Evolutionary conservation across 495 filamentous ascomycete genomes (phyloP).

Genomic region (Xylaria bambusicola): DNA sequence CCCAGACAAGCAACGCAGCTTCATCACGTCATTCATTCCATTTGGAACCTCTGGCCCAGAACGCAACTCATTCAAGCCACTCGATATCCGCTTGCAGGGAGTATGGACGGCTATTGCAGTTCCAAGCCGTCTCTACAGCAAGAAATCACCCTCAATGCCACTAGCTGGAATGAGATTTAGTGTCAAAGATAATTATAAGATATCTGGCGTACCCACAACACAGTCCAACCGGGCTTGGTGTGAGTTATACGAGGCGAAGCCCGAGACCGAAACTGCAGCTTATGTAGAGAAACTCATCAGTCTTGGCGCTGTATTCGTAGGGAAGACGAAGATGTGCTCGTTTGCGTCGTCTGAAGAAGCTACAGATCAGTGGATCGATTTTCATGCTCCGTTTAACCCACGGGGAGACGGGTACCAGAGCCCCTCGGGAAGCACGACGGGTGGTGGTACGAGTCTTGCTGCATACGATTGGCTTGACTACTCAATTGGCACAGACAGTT

Average conservation of each 20-base stretch:
- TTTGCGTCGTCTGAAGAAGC: background rate
- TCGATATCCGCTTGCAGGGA: too few relatives aligned
- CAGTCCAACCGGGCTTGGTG: background rate
- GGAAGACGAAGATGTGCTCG: conserved; percentile 10
- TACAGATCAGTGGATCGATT: conserved; percentile 28
- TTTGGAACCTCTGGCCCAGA: too few relatives aligned
- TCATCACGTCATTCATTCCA: too few relatives aligned
- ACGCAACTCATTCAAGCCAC: too few relatives aligned
- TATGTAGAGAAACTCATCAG: background rate
- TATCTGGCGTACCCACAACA: background rate
- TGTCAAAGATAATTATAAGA: background rate
- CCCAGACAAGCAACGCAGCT: too few relatives aligned
- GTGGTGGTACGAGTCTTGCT: conserved; percentile 43
- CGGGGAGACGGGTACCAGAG: conserved; percentile 54
- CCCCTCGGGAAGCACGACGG: conserved; percentile 43
- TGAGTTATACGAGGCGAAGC: background rate
- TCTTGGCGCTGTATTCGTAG: conserved; percentile 17
- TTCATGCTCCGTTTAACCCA: conserved; percentile 48
- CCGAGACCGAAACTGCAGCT: background rate
- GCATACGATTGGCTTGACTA: conserved; percentile 54
- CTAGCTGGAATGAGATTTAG: background rate
- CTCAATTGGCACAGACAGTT: conserved; percentile 46
- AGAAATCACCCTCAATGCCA: background rate
- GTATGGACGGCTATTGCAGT: background rate
- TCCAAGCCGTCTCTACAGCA: background rate